Evolutionary conservation across 1,284 basidiomycete species (phyloP).

Genomic region (Garcileccinum viscosum): DNA sequence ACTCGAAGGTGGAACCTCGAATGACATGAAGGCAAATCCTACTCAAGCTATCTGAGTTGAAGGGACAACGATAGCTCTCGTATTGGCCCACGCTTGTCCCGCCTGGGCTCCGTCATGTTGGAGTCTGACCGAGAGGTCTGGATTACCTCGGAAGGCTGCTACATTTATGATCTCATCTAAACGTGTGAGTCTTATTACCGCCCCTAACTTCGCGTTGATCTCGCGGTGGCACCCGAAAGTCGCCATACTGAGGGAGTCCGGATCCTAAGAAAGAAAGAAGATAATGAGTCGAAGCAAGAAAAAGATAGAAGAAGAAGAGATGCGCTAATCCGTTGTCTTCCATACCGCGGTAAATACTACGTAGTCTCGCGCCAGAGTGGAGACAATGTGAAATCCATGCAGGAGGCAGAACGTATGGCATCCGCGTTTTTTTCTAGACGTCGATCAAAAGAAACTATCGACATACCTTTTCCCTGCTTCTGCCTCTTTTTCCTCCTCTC

Average conservation of each 20-base stretch:
- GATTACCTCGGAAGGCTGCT: conserved; percentile 12
- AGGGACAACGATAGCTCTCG: conserved; percentile 1
- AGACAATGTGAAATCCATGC: conserved; percentile 15
- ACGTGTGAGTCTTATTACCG: conserved; percentile 76
- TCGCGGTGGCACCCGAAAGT: conserved; percentile 72
- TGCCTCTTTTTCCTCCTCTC: conserved; percentile 53
- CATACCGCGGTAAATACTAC: background rate
- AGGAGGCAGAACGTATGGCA: conserved; percentile 1
- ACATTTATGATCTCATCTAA: conserved; percentile 50
- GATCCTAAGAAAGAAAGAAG: conserved; percentile 36
- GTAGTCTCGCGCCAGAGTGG: conserved; percentile 1
- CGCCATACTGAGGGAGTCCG: conserved; percentile 52
- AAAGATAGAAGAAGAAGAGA: conserved; percentile 1
- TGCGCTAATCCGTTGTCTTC: conserved; percentile 6
- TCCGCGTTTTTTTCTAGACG: background rate
- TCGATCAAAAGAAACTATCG: conserved; percentile 7
- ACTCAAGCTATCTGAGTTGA: conserved; percentile 28
- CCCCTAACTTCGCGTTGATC: conserved; percentile 71
- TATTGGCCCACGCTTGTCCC: conserved; percentile 17
- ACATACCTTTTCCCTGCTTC: conserved; percentile 56
- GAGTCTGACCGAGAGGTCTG: background rate
- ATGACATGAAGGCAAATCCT: conserved; percentile 29
- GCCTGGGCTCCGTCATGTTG: conserved; percentile 13
- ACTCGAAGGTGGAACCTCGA: conserved; percentile 16
- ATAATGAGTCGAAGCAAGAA: conserved; percentile 15